A percentile compares a stretch with the other conserved stretches of the same genome.
These are phyloP conservation scores for Quercus gilva DNA, from an alignment of 306 rosid genomes.

Conservation along the genomic window DNA sequence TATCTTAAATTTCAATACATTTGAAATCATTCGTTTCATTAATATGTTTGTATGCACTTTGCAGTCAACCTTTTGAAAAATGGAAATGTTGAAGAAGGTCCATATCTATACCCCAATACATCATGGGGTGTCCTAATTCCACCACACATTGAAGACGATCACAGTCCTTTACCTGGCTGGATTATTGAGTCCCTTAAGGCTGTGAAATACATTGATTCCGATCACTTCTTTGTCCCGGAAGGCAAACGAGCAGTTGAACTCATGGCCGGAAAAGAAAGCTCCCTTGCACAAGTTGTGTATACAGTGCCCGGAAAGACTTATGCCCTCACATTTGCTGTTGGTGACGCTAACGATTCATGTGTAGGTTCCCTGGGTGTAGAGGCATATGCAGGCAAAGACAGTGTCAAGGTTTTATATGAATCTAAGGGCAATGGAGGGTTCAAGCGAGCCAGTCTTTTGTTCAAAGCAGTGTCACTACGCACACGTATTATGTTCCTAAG, in stretches of 20 bases:
- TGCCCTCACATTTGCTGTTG: slow-evolving; percentile 64
- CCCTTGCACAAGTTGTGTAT: slow-evolving; percentile 55
- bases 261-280: slow-evolving; percentile 79
- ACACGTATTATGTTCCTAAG: slow-evolving; percentile 64
- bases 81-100: slow-evolving; percentile 79
- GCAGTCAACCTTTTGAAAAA: slow-evolving; percentile 69
- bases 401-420: slow-evolving; percentile 42
- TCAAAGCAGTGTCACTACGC: slow-evolving; percentile 46
- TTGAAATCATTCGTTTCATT: neutral
- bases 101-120: slow-evolving; percentile 53
- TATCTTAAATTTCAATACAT: neutral
- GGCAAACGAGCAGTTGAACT: slow-evolving; percentile 76
- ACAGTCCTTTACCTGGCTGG: slow-evolving; percentile 82
- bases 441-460: slow-evolving; percentile 39
- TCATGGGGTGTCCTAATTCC: slow-evolving; percentile 72
- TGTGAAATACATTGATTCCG: slow-evolving; percentile 74
- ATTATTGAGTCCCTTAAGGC: slow-evolving; percentile 81
- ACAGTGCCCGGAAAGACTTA: slow-evolving; percentile 46
- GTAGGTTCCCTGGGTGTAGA: slow-evolving; percentile 58
- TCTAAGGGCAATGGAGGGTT: slow-evolving; percentile 72
- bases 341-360: slow-evolving; percentile 67
- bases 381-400: slow-evolving; percentile 59
- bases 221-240: slow-evolving; percentile 54
- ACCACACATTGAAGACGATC: slow-evolving; percentile 65
- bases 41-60: neutral